Base-by-base conservation (phyloP, 2,329 filamentous ascomycete genomes). In the Pyrenophora teres region DNA sequence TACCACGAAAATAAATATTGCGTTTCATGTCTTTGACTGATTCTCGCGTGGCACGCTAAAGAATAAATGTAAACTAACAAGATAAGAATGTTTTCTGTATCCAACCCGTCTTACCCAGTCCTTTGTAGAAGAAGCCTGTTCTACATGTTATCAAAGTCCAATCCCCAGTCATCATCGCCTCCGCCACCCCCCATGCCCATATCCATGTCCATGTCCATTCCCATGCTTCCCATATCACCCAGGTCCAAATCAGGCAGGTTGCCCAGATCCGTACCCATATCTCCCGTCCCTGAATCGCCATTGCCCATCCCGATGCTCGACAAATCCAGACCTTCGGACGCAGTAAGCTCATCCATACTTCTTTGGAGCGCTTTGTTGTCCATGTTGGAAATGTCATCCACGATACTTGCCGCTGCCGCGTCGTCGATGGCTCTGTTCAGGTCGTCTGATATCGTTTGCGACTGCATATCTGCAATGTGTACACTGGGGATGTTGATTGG, bases 141-240 rank as follows among this genome's bases (percentile, higher is more conserved):
- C 60, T 67, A 71, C 69, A 73, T 72, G 48, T 69, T 68, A 40
- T 68, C 63, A 68, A 77, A 76, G 46, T 77, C 72, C 55, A 80
- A 58, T 0, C 73, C 77, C 56, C 76, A 78, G 54, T 69, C 67
- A 47, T 70, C 62, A 50, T 72, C 65, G n/a, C 59, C 68, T 38
- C 61, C 68, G 25, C 66, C 67, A 13, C 60, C 63, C 40, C 62
- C 64, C 54, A 69, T 64, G 5, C 59, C 58, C 63, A 65, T 64
- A 25, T 56, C 56, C 59, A 66, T 65, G 15, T 64, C 61, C 63
- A 65, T 63, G 18, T 47, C 59, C 57, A 65, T 64, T 21, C 62
- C 63, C 66, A 70, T 68, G n/a, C 56, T 56, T 37, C 64, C 62
- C 60, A 69, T 63, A 38, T 64, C 56, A 16, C 58, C 52, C 48